phyloP scores from a whole-genome alignment of 192 early-diverging fungal species.

The Coemansia sp. region DNA sequence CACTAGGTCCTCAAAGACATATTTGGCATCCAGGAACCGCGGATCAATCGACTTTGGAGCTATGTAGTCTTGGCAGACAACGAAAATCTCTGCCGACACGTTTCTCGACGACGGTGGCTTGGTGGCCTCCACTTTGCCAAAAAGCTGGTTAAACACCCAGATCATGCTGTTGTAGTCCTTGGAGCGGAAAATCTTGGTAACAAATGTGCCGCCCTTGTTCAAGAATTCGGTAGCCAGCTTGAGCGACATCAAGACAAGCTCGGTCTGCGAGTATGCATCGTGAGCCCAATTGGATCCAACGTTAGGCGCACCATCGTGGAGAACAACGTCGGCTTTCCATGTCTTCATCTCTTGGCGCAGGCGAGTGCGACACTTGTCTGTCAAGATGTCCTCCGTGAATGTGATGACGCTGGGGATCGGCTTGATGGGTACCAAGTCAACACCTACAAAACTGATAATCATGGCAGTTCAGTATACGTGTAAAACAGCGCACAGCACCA shows the following conservation, averaged over 20 bases:
- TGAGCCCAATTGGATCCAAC: conserved; percentile 95
- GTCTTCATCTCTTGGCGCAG: conserved; percentile 91
- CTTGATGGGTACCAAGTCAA: conserved; percentile 96
- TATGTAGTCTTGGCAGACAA: conserved; percentile 91
- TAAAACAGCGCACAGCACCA: not conserved
- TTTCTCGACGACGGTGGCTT: conserved; percentile 97
- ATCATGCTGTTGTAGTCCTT: conserved; percentile 99
- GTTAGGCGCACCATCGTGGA: conserved; percentile 99
- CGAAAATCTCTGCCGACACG: conserved; percentile 99
- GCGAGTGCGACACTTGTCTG: conserved; percentile 85
- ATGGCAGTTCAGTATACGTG: conserved; percentile 13
- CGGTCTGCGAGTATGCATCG: conserved; percentile 95
- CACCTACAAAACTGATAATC: conserved; percentile 33
- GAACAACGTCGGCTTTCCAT: conserved; percentile 97
- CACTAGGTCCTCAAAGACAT: conserved; percentile 93
- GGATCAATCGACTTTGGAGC: conserved; percentile 96
- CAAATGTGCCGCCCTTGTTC: conserved; percentile 88
- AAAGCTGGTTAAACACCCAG: conserved; percentile 98
- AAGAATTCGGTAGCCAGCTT: conserved; percentile 95
- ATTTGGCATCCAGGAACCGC: conserved; percentile 86
- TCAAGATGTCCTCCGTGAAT: conserved; percentile 95
- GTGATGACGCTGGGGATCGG: conserved; percentile 95
- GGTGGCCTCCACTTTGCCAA: conserved; percentile 95
- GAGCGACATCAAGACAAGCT: conserved; percentile 87
- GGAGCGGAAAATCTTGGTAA: conserved; percentile 98